These are phyloP conservation scores for Candolleomyces aberdarensis DNA, from an alignment of 768 basidiomycete species.

Conservation along the genomic window DNA sequence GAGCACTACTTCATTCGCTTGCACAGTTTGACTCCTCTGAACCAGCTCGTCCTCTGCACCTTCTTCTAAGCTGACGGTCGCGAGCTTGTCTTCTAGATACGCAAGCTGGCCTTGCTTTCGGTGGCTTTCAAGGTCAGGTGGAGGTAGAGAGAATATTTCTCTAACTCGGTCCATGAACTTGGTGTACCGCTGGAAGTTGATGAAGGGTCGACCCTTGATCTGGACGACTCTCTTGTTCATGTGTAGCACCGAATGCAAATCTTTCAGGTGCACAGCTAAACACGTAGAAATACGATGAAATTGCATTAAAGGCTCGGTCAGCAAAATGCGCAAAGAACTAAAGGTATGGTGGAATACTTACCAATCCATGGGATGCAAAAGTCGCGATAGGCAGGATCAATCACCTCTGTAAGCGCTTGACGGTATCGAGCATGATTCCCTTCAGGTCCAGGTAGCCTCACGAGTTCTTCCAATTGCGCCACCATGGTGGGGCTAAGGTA, in stretches of 20 bases:
- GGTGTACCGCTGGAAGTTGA: constrained; percentile 41
- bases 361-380: constrained; percentile 42
- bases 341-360: constrained; percentile 10
- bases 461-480: constrained; percentile 29
- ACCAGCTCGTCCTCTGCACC: constrained; percentile 31
- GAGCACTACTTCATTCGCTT: constrained; percentile 23
- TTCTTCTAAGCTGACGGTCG: constrained; percentile 22
- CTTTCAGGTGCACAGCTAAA: constrained; percentile 37
- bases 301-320: not conserved
- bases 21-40: constrained; percentile 27
- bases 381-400: constrained; percentile 18
- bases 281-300: not conserved
- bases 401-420: constrained; percentile 24
- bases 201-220: constrained; percentile 30
- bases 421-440: constrained; percentile 37
- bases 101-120: constrained; percentile 33
- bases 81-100: constrained; percentile 40
- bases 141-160: constrained; percentile 27
- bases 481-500: constrained; percentile 25
- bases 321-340: not conserved
- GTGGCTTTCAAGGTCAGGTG: constrained; percentile 30
- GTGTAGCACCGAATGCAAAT: constrained; percentile 29
- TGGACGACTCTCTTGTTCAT: constrained; percentile 25
- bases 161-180: constrained; percentile 35
- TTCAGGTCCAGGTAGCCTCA: constrained; percentile 29